A percentile compares a stretch with the other conserved stretches of the same genome.
Conservation (phyloP, 305 asterid species). For the Fraxinus platypoda region DNA sequence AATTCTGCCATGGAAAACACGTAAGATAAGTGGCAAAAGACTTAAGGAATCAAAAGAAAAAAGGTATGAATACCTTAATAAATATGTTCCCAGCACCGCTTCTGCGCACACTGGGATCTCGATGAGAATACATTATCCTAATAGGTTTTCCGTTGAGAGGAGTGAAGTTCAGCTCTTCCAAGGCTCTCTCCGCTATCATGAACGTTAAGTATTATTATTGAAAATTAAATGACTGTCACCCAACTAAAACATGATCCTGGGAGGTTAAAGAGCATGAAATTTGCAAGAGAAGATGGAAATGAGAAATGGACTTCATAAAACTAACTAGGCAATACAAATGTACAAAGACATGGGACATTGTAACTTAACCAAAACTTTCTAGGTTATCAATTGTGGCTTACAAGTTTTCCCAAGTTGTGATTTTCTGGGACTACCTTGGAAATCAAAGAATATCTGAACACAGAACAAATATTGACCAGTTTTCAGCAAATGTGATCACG, state of each 20-base stretch:
- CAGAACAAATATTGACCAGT: neutral
- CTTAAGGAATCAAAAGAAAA: neutral
- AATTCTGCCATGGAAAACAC: slow-evolving; percentile 45
- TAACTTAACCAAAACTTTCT: neutral
- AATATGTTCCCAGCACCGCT: slow-evolving; percentile 86
- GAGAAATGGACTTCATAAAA: neutral
- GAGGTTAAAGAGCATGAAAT: neutral
- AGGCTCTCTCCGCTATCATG: slow-evolving; percentile 63
- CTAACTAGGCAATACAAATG: neutral
- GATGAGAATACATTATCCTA: slow-evolving; percentile 66
- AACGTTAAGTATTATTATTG: neutral
- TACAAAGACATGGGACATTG: neutral
- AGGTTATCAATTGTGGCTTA: neutral
- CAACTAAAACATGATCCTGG: neutral
- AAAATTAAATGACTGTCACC: neutral
- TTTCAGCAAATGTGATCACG: neutral
- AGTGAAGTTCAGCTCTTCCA: slow-evolving; percentile 66
- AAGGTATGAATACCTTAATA: slow-evolving; percentile 59
- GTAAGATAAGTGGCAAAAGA: neutral
- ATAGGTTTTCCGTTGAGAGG: slow-evolving; percentile 74
- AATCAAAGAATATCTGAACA: neutral
- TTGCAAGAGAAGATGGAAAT: neutral
- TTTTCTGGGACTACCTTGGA: neutral
- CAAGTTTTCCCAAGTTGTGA: neutral
- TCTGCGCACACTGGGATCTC: slow-evolving; percentile 67